Conservation (phyloP, 345 rosid species). For the Excoecaria agallocha region DNA sequence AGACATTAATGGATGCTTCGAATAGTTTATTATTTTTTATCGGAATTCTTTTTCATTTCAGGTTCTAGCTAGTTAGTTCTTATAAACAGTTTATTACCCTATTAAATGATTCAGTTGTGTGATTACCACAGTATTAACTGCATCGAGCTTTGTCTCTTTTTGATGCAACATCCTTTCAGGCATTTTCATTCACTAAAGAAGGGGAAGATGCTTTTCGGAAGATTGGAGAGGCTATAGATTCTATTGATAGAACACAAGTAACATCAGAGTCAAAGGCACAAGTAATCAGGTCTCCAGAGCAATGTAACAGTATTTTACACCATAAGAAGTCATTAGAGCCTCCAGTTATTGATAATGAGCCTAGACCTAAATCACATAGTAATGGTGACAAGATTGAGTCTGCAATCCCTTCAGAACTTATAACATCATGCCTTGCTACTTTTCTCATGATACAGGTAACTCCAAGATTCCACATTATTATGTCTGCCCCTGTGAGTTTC, state of each 20-base stretch:
- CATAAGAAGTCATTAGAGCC: slow-evolving; percentile 38
- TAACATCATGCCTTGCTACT: slow-evolving; percentile 82
- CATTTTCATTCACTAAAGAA: slow-evolving; percentile 62
- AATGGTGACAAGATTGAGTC: slow-evolving; percentile 43
- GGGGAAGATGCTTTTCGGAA: slow-evolving; percentile 64
- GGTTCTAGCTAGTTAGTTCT: not conserved
- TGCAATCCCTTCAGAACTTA: slow-evolving; percentile 67
- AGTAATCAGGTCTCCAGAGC: slow-evolving; percentile 41
- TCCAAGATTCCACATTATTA: not conserved
- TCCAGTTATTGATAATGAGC: slow-evolving; percentile 17
- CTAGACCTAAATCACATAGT: slow-evolving; percentile 29
- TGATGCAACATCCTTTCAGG: slow-evolving; percentile 48
- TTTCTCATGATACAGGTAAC: slow-evolving; percentile 87
- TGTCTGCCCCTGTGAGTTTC: not conserved
- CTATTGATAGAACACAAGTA: slow-evolving; percentile 44
- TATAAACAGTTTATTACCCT: not conserved
- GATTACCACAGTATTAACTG: not conserved
- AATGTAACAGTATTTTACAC: slow-evolving; percentile 35
- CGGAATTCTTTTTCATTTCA: not conserved
- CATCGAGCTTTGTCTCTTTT: not conserved
- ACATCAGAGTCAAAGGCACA: slow-evolving; percentile 33
- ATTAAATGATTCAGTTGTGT: not conserved
- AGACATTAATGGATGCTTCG: not conserved
- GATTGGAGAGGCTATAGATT: slow-evolving; percentile 67
- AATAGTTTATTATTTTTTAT: not conserved